A percentile compares a stretch with the other conserved stretches of the same genome.
phyloP scores from a whole-genome alignment of 768 basidiomycete species.

The Tricholoma matsutake region DNA sequence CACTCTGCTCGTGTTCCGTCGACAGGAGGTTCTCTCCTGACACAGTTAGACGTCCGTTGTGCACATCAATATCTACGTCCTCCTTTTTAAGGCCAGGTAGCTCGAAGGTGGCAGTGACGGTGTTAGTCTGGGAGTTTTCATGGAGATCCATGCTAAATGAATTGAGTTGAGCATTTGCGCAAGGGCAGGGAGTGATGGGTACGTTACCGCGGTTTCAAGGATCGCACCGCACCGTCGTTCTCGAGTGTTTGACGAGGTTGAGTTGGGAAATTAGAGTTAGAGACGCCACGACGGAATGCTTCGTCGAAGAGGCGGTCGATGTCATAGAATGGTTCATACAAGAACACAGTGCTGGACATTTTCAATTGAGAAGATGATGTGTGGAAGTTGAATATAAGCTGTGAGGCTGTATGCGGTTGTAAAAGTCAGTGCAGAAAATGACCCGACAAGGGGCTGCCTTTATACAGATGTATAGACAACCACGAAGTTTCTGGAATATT shows the following conservation, averaged over 20 bases:
- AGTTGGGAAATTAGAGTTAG: neutral
- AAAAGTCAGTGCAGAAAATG: neutral
- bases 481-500: neutral
- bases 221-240: conserved; percentile 1
- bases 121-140: conserved; percentile 38
- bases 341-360: conserved; percentile 21
- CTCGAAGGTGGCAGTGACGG: conserved; percentile 52
- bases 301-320: conserved; percentile 42
- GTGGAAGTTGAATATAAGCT: neutral
- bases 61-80: conserved; percentile 44
- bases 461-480: neutral
- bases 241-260: neutral
- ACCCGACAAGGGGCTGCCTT: neutral
- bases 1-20: conserved; percentile 29
- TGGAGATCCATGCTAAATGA: conserved; percentile 45
- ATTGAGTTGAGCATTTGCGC: neutral
- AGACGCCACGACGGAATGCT: conserved; percentile 20
- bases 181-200: too few relatives aligned
- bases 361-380: neutral
- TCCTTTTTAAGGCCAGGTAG: conserved; percentile 52
- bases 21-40: conserved; percentile 39
- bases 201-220: conserved; percentile 16
- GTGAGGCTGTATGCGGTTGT: neutral
- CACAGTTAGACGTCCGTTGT: conserved; percentile 44
- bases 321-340: conserved; percentile 41